Base-by-base conservation (phyloP, 1,139 yeast species). In the Ogataea hybrid region DNA sequence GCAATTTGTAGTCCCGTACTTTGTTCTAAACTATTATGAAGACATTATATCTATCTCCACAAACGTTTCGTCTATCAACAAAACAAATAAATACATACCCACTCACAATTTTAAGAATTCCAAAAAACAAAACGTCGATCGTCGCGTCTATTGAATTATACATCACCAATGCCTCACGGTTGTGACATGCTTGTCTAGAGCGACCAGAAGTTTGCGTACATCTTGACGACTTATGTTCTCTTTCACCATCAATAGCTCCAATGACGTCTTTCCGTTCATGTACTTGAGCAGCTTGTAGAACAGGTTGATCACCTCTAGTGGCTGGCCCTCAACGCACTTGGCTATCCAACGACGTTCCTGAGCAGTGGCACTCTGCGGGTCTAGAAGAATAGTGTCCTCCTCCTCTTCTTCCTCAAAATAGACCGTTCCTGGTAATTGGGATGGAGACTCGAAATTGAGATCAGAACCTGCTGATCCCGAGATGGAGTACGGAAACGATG, bases 321-420 rank as follows among this genome's bases (percentile, higher is more conserved):
- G 75, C 53, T 86, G 88, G 6, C 81, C 84, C 39, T 75, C 78
- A 5, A 87, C 76, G 30, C 90, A 78, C 56, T 85, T 85, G 43
- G 79, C 75, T 23, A 92, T 79, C 97, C 97, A 92, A 51, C 85
- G 72, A 56, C 94, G 75, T 57, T 94, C 97, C 23, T 85, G 64
- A 0, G 90, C 80, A 1, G 92, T 78, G 0, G 97, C 95, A 35
- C 89, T 69, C 34, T 83, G 92, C 0, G 98, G 98, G 49, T 90
- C 96, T 10, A 81, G 62, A n/a, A 92, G 67, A 3, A 92, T 81
- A 0, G 92, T 81, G 49, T 87, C 96, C 35, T 81, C 86, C 21
- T 81, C 84, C 21, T 81, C 84, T 37, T 78, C 81, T 36, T 79
- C 70, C 17, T 71, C 73, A 35, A 66, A 69, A 45, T 51, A 48